phyloP scores from a whole-genome alignment of 1,284 basidiomycete species.

The Vanrija humicola region DNA sequence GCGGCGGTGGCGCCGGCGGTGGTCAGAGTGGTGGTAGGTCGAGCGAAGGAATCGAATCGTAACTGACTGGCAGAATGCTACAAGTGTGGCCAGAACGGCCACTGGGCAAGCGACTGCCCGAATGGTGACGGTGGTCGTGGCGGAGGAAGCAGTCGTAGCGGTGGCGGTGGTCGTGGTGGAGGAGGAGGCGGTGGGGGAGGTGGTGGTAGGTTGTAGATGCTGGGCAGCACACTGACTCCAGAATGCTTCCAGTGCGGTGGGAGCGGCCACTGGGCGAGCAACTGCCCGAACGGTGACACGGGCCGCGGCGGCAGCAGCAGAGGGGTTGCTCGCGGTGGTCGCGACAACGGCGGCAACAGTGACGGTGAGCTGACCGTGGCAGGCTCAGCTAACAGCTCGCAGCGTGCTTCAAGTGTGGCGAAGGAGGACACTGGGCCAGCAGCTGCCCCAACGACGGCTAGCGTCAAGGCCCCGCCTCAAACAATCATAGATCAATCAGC shows the following conservation, averaged over 20 bases:
- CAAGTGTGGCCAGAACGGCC: conserved; percentile 46
- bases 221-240: not conserved
- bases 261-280: no score
- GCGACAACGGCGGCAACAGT: not conserved
- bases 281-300: no score
- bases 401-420: conserved; percentile 12
- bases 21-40: no score
- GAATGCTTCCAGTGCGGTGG: no score
- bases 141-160: not conserved
- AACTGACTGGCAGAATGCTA: conserved; percentile 15
- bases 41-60: no score
- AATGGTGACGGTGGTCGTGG: conserved; percentile 2
- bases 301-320: not conserved
- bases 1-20: no score
- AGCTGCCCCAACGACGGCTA: conserved; percentile 4
- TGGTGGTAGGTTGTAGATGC: not conserved
- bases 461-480: no score
- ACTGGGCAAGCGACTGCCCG: conserved; percentile 48
- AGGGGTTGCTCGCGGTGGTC: not conserved
- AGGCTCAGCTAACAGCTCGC: not conserved
- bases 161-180: not conserved
- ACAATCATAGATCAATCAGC: not conserved
- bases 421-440: conserved; percentile 11
- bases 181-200: no score
- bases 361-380: not conserved